Conservation (phyloP, 805 yeast species). For the Kodamaea kaohsiungensis region DNA sequence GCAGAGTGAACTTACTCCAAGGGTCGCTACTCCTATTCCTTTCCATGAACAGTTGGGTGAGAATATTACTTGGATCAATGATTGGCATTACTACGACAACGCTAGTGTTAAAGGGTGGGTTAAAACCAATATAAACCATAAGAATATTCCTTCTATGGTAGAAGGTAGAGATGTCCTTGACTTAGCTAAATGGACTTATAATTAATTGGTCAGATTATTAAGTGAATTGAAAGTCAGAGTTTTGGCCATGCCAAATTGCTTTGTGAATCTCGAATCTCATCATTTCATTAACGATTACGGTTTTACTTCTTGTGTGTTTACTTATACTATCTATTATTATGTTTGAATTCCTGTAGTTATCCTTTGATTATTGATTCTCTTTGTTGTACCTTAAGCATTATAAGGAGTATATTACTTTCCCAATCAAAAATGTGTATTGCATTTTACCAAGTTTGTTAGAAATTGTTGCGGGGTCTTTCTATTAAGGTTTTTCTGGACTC, state of each 20-base stretch:
- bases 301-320: too few species aligned
- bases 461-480: constrained; percentile 17
- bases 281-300: too few species aligned
- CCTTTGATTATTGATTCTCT: too few species aligned
- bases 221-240: background rate
- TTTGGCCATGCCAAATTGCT: background rate
- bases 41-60: constrained; percentile 24
- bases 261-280: too few species aligned
- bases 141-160: constrained; percentile 43
- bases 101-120: constrained; percentile 37
- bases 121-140: constrained; percentile 25
- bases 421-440: background rate
- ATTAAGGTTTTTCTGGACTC: background rate
- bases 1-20: constrained; percentile 12
- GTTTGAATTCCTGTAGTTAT: too few species aligned
- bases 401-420: background rate
- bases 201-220: background rate
- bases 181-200: constrained; percentile 37
- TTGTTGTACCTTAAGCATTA: too few species aligned
- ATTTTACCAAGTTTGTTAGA: background rate
- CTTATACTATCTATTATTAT: too few species aligned
- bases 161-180: constrained; percentile 43
- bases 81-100: constrained; percentile 33
- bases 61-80: constrained; percentile 39
- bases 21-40: constrained; percentile 14